Base-by-base conservation (phyloP, 441 rosid species). In the Bocquillonia castaneifolia region DNA sequence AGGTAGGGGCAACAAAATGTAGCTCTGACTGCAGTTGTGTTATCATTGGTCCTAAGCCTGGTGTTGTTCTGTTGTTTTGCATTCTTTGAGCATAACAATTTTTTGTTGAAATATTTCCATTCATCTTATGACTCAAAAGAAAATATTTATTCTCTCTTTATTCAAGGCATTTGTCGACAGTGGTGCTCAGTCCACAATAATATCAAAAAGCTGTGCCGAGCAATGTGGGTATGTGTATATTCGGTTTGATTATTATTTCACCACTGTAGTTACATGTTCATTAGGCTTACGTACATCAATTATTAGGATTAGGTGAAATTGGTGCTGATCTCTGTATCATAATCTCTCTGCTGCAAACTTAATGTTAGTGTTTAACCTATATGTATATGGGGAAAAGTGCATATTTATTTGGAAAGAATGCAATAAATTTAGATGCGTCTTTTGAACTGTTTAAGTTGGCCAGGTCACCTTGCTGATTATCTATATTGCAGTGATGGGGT, bases 121-220 rank as follows among this genome's bases (percentile, higher is more conserved):
- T 52, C 55, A 37, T 40, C 44, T 32, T 32, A 40, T 56, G 34
- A 10, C 20, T 10, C 5, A 31, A 26, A 39, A 45, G 12, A 31
- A n/a, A 13, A 42, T 2, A 1, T 18, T 56, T 3, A 13, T 59
- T 66, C 18, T 76, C 40, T 68, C 17, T 74, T 68, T 58, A 34
- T 76, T 72, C 66, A 84, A 93, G 99, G 99, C 97, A 68, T 93
- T 93, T 67, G 93, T 93, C 77, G 97, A 93, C 78, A 93, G 99
- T 75, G 99, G 99, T 77, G 99, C 99, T 45, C 96, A 93, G 79
- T 91, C 99, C 1, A 93, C 99, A 51, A 93, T 93, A 70, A 93
- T 93, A 78, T 93, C 97, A 72, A 91, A 88, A 86, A 89, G 84
- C 75, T 93, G 99, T 83, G 99, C 97, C 12, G 96, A 91, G 81